Evolutionary conservation across 192 early-diverging fungal genomes (phyloP).

Genomic region (Coemansia sp.): DNA sequence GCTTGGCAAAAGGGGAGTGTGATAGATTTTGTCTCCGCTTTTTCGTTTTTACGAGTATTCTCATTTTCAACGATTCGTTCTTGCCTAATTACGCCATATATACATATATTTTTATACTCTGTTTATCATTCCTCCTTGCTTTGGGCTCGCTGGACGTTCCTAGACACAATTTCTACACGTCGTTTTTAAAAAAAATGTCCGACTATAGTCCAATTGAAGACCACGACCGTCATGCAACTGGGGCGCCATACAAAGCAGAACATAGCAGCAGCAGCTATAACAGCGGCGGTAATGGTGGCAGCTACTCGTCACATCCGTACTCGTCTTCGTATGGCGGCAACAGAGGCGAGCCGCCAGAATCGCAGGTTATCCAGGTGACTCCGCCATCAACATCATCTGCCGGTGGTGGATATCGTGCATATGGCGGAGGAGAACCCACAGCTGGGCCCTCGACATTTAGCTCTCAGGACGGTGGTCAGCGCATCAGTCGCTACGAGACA

Average conservation of each 20-base stretch:
- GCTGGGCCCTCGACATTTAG: constrained; percentile 55
- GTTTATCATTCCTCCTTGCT: constrained; percentile 3
- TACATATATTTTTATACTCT: neutral
- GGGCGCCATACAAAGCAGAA: constrained; percentile 12
- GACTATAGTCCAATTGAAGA: constrained; percentile 49
- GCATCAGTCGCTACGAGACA: constrained; percentile 86
- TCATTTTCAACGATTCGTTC: no score
- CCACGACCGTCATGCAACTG: constrained; percentile 15
- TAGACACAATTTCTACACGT: neutral
- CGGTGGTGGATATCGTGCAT: constrained; percentile 18
- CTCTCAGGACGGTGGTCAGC: constrained; percentile 57
- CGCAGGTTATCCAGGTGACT: constrained; percentile 33
- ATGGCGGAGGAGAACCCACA: constrained; percentile 30
- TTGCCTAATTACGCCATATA: neutral
- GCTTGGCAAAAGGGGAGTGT: neutral
- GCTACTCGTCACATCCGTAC: constrained; percentile 49
- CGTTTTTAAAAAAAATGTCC: constrained; percentile 33
- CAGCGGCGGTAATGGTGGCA: constrained; percentile 13
- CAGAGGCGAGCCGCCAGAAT: constrained; percentile 18
- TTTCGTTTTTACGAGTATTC: no score
- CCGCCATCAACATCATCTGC: constrained; percentile 8
- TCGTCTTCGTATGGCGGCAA: constrained; percentile 20
- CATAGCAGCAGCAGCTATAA: constrained; percentile 19
- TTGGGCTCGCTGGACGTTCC: neutral
- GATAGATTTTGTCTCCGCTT: neutral